Conservation (phyloP, 768 basidiomycete genomes). For the Butyriboletus loyo region DNA sequence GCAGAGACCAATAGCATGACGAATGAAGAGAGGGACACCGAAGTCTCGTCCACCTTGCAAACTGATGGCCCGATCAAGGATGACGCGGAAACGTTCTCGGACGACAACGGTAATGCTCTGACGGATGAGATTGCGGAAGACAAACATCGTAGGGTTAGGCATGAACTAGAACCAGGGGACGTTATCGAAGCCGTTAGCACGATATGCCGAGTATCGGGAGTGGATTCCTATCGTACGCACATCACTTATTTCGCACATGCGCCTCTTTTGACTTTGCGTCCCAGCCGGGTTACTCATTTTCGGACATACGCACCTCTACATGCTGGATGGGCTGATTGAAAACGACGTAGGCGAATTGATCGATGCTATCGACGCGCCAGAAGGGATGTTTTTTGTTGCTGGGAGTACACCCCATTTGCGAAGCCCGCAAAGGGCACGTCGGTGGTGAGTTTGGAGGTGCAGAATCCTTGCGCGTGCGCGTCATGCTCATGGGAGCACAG, state of each 20-base stretch:
- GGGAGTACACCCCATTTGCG: slow-evolving; percentile 80
- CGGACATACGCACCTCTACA: slow-evolving; percentile 81
- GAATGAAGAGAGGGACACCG: slow-evolving; percentile 38
- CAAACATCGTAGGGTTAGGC: slow-evolving; percentile 82
- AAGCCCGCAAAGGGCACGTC: slow-evolving; percentile 73
- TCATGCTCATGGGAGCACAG: slow-evolving; percentile 36
- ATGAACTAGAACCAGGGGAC: slow-evolving; percentile 86
- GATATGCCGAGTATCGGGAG: slow-evolving; percentile 83
- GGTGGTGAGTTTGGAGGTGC: slow-evolving; percentile 58
- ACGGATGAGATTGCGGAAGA: slow-evolving; percentile 82
- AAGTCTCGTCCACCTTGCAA: slow-evolving; percentile 43
- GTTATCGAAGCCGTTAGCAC: slow-evolving; percentile 85
- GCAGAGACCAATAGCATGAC: slow-evolving; percentile 33
- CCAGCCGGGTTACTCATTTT: slow-evolving; percentile 82
- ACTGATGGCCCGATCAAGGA: slow-evolving; percentile 15
- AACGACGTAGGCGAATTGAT: slow-evolving; percentile 86
- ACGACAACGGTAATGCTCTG: slow-evolving; percentile 41
- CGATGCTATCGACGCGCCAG: slow-evolving; percentile 82
- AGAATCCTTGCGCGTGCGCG: not conserved
- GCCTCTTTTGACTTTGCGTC: not conserved
- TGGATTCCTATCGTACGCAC: slow-evolving; percentile 85
- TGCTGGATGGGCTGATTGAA: slow-evolving; percentile 87
- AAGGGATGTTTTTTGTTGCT: slow-evolving; percentile 76
- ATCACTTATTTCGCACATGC: not conserved
- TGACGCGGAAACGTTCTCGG: slow-evolving; percentile 8